These are phyloP conservation scores for Boletus sp. DNA, from an alignment of 1,284 basidiomycete species.

Conservation along the genomic window DNA sequence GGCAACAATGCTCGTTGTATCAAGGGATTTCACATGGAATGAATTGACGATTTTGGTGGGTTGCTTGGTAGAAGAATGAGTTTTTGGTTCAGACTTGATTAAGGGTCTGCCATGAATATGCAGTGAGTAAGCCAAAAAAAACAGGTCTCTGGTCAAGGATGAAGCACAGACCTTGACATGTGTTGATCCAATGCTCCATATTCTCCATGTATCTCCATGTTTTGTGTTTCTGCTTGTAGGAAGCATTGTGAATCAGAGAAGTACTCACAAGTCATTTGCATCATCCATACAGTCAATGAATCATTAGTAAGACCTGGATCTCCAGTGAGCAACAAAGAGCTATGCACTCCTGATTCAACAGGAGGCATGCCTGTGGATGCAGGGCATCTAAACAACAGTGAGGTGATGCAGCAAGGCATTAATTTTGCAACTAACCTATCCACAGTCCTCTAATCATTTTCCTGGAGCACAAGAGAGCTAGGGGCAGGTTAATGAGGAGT, in stretches of 20 bases:
- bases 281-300: too few species aligned
- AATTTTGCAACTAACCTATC: conserved; percentile 1
- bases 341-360: neutral
- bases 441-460: neutral
- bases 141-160: neutral
- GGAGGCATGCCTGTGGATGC: neutral
- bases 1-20: neutral
- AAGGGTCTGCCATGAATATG: neutral
- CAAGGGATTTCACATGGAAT: neutral
- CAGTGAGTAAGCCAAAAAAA: neutral
- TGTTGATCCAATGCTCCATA: neutral
- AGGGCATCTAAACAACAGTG: neutral
- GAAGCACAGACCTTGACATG: neutral
- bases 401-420: neutral
- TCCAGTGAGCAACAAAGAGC: neutral
- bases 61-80: neutral
- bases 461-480: neutral
- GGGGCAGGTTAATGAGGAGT: neutral
- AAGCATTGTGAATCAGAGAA: neutral
- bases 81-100: conserved; percentile 1
- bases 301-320: neutral
- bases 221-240: neutral
- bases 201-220: neutral
- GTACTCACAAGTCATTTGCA: too few species aligned
- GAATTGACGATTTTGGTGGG: neutral